phyloP scores from a whole-genome alignment of 306 rosid genomes.

The Medicago ruthenica region DNA sequence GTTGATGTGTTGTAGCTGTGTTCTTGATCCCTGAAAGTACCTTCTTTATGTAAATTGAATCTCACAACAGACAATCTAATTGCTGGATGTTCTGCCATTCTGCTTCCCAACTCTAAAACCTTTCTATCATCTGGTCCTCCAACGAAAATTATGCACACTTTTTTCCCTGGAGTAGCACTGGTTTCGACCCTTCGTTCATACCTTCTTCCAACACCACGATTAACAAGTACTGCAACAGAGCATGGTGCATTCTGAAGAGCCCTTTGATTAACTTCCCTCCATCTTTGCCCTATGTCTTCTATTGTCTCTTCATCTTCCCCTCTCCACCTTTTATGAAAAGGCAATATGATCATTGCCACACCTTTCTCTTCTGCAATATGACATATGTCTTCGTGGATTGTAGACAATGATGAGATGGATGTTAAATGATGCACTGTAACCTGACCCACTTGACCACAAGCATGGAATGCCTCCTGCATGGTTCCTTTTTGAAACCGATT shows the following conservation, averaged over 20 bases:
- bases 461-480: conserved; percentile 46
- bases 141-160: conserved; percentile 46
- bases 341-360: background rate
- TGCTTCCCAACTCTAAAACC: conserved; percentile 49
- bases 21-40: background rate
- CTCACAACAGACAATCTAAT: conserved; percentile 36
- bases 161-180: background rate
- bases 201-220: background rate
- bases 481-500: conserved; percentile 36
- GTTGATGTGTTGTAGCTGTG: background rate
- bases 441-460: conserved; percentile 31
- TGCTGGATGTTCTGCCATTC: conserved; percentile 53
- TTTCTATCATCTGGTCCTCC: conserved; percentile 54
- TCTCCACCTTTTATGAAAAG: background rate
- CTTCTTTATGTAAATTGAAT: conserved; percentile 25
- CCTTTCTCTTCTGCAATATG: background rate
- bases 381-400: background rate
- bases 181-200: background rate
- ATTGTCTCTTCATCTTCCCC: background rate
- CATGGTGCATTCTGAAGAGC: background rate
- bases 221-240: background rate
- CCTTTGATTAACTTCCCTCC: background rate
- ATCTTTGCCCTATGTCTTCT: background rate
- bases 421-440: conserved; percentile 20
- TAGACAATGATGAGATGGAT: background rate